Base-by-base conservation (phyloP, 257 asterid genomes). In the Nicotiana undulata region DNA sequence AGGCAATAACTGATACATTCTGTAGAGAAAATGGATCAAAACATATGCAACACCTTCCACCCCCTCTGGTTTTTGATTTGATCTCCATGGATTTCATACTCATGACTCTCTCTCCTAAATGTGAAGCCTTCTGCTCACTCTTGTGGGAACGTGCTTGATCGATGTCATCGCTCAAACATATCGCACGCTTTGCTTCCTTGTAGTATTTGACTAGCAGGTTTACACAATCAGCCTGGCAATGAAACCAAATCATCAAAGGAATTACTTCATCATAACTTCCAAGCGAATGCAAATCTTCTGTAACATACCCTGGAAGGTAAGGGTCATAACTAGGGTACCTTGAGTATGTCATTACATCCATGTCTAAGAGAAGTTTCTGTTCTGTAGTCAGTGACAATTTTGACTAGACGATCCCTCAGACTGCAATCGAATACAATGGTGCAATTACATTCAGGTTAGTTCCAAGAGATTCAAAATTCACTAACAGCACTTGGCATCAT, bases 321-420 rank as follows among this genome's bases (percentile, higher is more conserved):
- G 40, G 80, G 55, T 63, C 52, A 78, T 52, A 49, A 61, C 46
- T 55, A 22, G 63, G 31, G 65, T 88, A 96, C 99, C 97, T 96
- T 94, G 77, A 96, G 94, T 77, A 96, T 96, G 81, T 90, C 92
- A 82, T 96, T 96, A 88, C 99, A 96, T 29, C 98, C 97, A 84
- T 91, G 97, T 84, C 98, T 87, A 29, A 94, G 97, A 85, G 98
- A 96, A 66, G 98, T 94, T 90, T 96, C 99, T 18, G 98, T 96
- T 81, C 98, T 85, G 84, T 96, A 96, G 89, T 96, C 99, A 0
- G 98, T 96, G 86, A 96, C 86, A 87, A 94, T 94, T 88, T 96
- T 96, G 75, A 96, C 98, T 13, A 94, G 89, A 79, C 97, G 97
- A 75, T 96, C 99, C 78, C 99, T 94, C 84, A 96, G 83, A 89